phyloP scores from a whole-genome alignment of 2,329 filamentous ascomycete genomes.

The Raffaelea albimanens region DNA sequence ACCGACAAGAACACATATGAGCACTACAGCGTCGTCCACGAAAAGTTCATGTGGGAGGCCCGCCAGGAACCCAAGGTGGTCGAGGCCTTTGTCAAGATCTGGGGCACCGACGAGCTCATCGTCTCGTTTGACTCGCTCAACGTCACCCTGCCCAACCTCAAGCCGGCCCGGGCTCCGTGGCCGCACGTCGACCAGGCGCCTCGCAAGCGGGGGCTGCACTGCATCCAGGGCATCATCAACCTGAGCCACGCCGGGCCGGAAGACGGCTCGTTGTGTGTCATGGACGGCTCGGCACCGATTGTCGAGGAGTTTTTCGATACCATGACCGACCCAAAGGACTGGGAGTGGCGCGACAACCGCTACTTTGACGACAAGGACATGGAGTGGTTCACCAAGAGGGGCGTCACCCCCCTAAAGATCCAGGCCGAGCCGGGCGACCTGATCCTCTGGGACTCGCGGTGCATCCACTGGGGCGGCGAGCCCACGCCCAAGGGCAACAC shows the following conservation, averaged over 20 bases:
- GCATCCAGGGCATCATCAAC: constrained; percentile 21
- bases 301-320: constrained; percentile 7
- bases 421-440: constrained; percentile 8
- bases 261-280: constrained; percentile 27
- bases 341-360: constrained; percentile 2
- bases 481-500: constrained; percentile 15
- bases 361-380: constrained; percentile 1
- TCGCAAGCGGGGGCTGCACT: constrained; percentile 16
- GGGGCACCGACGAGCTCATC: constrained; percentile 25
- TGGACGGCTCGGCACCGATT: constrained; percentile 16
- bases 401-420: constrained; percentile 5
- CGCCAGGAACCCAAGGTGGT: constrained; percentile 27
- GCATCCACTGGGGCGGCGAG: constrained; percentile 25
- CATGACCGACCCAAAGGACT: constrained; percentile 1
- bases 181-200: constrained; percentile 25
- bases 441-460: constrained; percentile 27
- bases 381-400: constrained; percentile 2
- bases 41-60: constrained; percentile 29
- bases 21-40: constrained; percentile 23
- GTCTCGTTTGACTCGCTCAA: constrained; percentile 28
- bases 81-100: constrained; percentile 26
- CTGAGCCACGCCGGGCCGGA: constrained; percentile 23
- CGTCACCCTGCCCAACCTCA: constrained; percentile 24
- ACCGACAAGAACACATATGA: constrained; percentile 21
- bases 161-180: constrained; percentile 19